Base-by-base conservation (phyloP, 2,329 filamentous ascomycete species). In the Diaporthe citrichinensis region DNA sequence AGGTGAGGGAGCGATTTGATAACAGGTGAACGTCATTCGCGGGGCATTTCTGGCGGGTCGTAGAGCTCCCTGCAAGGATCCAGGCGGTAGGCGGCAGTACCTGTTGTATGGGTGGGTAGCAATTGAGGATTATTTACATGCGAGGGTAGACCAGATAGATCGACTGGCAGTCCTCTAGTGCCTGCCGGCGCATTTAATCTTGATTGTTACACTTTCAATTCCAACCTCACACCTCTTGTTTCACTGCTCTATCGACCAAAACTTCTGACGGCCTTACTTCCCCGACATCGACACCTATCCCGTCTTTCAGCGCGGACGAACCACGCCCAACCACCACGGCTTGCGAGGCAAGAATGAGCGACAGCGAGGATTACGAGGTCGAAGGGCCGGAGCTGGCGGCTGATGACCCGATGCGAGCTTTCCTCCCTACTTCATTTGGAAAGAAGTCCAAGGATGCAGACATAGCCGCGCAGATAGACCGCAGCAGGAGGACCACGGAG, bases 351-450 rank as follows among this genome's bases (percentile, higher is more conserved):
- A 84, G 76, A 67, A 92, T 92, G 91, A 90, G 88, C 80, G 89
- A 91, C 84, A 89, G 90, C 79, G 90, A 91, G 71, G 90, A 92
- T 62, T 86, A 88, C 79, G 87, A 90, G 77, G 85, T 93, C 57
- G 90, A 92, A 79, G 85, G 81, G 34, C 87, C 89, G 25, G 86
- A 88, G 46, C 80, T 92, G 76, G 88, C 89, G 46, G 86, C 85
- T 28, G 91, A 95, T 81, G 93, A 95, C 78, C 92, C 92, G 55
- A 90, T 96, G 88, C 90, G 92, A 81, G 89, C 91, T 69, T 97
- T 95, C 81, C 86, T 98, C 76, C 96, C 96, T 0, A 88, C 92
- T 3, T 91, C 94, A 0, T 98, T 98, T 82, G 96, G 96, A 71
- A 98, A 96, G 83, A 93, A 94, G 82, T 89, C 92, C 51, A 92